A percentile compares a stretch with the other conserved stretches of the same genome.
Conservation (phyloP, 2,329 filamentous ascomycete genomes). For the Diaporthe sp. region DNA sequence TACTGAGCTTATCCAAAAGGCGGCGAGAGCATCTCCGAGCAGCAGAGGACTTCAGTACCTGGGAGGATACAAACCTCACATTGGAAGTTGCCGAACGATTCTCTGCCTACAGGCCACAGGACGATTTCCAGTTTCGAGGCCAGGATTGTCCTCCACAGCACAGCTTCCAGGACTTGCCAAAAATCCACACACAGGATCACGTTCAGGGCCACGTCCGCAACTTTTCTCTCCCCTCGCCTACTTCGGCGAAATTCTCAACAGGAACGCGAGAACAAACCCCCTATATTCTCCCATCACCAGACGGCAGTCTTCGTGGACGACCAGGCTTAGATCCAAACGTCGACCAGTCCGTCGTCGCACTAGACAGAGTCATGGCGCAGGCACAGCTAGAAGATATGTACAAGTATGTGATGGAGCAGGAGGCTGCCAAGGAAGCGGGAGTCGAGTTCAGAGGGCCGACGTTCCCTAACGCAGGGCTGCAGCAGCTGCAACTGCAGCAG, state of each 20-base stretch:
- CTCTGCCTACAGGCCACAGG: conserved; percentile 48
- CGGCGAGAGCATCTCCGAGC: conserved; percentile 65
- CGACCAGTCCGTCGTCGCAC: conserved; percentile 81
- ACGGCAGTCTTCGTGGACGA: conserved; percentile 62
- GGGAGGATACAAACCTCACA: conserved; percentile 59
- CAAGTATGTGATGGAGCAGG: conserved; percentile 91
- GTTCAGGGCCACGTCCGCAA: conserved; percentile 58
- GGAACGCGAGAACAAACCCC: conserved; percentile 47
- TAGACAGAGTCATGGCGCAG: conserved; percentile 81
- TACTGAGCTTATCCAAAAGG: conserved; percentile 72
- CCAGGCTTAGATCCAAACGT: conserved; percentile 78
- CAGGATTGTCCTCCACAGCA: conserved; percentile 38
- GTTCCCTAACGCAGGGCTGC: conserved; percentile 48
- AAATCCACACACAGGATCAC: conserved; percentile 53
- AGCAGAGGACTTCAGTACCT: conserved; percentile 65
- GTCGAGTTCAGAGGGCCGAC: conserved; percentile 62
- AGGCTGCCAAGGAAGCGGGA: conserved; percentile 75
- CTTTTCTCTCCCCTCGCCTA: conserved; percentile 67
- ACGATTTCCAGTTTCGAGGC: conserved; percentile 44
- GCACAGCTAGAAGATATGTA: conserved; percentile 92
- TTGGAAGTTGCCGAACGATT: conserved; percentile 42
- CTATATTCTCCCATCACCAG: conserved; percentile 63
- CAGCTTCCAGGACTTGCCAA: conserved; percentile 50
- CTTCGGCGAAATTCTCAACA: conserved; percentile 50
- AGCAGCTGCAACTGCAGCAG: conserved; percentile 44